These are phyloP conservation scores for Tripterygium wilfordii DNA, from an alignment of 177 flowering plant species.

Conservation along the genomic window DNA sequence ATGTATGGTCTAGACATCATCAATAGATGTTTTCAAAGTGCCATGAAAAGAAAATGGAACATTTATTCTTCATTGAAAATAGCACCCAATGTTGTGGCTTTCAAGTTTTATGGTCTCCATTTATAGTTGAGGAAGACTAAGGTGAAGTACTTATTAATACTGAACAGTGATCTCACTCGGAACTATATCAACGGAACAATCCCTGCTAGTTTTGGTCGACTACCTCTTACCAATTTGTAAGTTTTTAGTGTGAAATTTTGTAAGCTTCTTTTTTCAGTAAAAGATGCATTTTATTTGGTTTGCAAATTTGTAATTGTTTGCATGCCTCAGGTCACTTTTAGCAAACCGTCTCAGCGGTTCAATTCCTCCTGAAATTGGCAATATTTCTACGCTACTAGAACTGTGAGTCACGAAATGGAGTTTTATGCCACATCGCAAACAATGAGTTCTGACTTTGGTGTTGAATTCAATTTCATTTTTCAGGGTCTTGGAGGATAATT, in stretches of 20 bases:
- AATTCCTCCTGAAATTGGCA: constrained; percentile 63
- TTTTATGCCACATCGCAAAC: neutral
- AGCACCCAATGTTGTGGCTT: no score
- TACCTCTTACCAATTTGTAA: constrained; percentile 57
- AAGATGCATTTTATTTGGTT: neutral
- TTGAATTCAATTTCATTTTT: constrained; percentile 7
- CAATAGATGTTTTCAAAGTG: no score
- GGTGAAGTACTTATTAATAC: neutral
- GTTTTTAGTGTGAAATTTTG: constrained; percentile 9
- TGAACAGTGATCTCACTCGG: constrained; percentile 61
- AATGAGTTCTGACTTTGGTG: neutral
- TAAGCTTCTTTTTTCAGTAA: neutral
- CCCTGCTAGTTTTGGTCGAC: constrained; percentile 39
- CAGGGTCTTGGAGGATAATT: constrained; percentile 62
- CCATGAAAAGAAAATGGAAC: no score
- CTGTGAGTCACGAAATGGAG: constrained; percentile 43
- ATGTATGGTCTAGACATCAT: no score
- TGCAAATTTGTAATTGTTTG: neutral
- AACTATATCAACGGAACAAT: constrained; percentile 73
- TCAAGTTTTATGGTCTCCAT: no score
- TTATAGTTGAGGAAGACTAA: no score
- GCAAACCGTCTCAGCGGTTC: constrained; percentile 71
- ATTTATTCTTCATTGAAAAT: no score
- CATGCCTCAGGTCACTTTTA: constrained; percentile 39
- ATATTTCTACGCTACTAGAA: constrained; percentile 42